These are phyloP conservation scores for Populus nigra DNA, from an alignment of 345 rosid genomes.

Conservation along the genomic window DNA sequence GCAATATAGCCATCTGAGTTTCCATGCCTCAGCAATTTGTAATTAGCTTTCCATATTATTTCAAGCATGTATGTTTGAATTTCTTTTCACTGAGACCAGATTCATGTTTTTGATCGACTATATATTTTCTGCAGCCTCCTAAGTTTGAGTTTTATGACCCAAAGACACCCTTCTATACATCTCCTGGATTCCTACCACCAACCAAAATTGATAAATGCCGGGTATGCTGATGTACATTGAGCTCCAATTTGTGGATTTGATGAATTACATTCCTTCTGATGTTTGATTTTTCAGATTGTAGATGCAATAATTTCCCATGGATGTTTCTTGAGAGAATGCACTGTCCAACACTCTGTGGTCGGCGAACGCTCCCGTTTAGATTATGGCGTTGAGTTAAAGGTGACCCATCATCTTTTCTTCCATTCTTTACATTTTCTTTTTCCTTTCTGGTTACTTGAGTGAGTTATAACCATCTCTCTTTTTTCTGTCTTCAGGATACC, in stretches of 20 bases:
- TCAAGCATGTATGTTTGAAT: background rate
- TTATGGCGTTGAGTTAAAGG: constrained; percentile 83
- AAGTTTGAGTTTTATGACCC: constrained; percentile 89
- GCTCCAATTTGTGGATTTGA: constrained; percentile 10
- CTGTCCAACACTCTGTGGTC: constrained; percentile 66
- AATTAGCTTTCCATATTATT: background rate
- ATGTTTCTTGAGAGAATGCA: constrained; percentile 88
- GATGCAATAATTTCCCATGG: constrained; percentile 91
- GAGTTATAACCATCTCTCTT: background rate
- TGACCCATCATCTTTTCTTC: constrained; percentile 16
- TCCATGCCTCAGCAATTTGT: background rate
- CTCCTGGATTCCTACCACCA: constrained; percentile 87
- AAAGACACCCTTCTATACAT: constrained; percentile 81
- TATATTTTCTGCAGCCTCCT: constrained; percentile 47
- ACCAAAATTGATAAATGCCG: constrained; percentile 79
- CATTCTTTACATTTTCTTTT: background rate
- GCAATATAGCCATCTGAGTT: background rate
- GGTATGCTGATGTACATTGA: constrained; percentile 36
- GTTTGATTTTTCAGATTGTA: constrained; percentile 49
- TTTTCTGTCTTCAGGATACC: constrained; percentile 55
- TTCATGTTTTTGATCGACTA: background rate
- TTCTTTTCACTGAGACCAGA: background rate
- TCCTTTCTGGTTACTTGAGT: background rate
- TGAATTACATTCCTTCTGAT: constrained; percentile 16
- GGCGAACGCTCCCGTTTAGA: constrained; percentile 93